A percentile compares a stretch with the other conserved stretches of the same genome.
Conservation (phyloP, 805 yeast genomes). For the Clavispora carvajalis region DNA sequence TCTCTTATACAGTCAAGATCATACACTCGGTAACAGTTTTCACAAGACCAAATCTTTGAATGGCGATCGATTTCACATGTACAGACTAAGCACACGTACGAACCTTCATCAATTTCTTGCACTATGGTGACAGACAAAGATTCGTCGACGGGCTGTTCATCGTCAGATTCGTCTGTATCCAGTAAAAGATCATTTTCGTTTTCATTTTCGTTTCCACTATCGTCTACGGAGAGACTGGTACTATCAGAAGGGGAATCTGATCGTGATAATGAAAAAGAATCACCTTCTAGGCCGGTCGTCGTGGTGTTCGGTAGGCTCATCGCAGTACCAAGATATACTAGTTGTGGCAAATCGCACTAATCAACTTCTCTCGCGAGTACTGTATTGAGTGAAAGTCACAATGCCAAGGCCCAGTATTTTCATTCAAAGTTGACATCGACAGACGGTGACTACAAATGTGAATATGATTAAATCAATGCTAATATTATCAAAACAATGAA, state of each 20-base stretch:
- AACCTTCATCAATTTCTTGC: slow-evolving; percentile 59
- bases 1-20: slow-evolving; percentile 79
- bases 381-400: neutral
- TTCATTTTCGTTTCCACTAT: neutral
- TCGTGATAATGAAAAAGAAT: neutral
- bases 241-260: neutral
- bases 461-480: neutral
- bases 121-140: slow-evolving; percentile 40
- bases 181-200: slow-evolving; percentile 3
- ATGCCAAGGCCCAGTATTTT: too few species aligned
- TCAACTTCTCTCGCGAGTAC: neutral
- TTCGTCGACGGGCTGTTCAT: slow-evolving; percentile 17
- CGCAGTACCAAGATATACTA: neutral
- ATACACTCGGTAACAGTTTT: slow-evolving; percentile 72
- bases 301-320: neutral
- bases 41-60: slow-evolving; percentile 76
- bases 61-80: slow-evolving; percentile 69
- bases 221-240: neutral
- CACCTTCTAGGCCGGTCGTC: neutral
- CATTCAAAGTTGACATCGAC: too few species aligned
- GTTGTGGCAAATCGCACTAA: neutral
- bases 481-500: neutral
- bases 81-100: slow-evolving; percentile 82
- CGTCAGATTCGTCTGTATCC: slow-evolving; percentile 11
- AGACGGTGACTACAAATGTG: neutral